A percentile compares a stretch with the other conserved stretches of the same genome.
These are phyloP conservation scores for Tulasnella calospora DNA, from an alignment of 768 basidiomycete species.

Conservation along the genomic window DNA sequence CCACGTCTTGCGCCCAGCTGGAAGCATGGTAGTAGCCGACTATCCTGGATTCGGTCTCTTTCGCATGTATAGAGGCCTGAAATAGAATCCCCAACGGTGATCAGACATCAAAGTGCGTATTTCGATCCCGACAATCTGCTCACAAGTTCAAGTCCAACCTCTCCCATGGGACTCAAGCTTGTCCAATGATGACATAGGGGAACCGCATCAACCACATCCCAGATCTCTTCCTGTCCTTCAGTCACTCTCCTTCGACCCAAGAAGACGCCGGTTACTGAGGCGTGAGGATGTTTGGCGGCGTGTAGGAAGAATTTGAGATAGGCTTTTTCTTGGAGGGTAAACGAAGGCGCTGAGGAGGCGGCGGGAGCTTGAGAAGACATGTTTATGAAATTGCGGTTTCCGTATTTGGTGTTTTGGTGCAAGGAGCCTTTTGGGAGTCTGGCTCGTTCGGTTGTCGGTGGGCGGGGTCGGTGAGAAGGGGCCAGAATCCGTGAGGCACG, in stretches of 20 bases:
- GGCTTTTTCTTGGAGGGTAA: conserved; percentile 36
- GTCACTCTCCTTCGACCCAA: conserved; percentile 47
- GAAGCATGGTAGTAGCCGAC: conserved; percentile 77
- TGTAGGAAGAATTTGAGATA: conserved; percentile 75
- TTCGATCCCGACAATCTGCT: conserved; percentile 7
- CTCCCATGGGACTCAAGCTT: conserved; percentile 78
- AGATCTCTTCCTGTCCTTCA: conserved; percentile 28
- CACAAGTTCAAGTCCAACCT: conserved; percentile 74
- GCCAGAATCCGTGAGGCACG: neutral
- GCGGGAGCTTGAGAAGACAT: conserved; percentile 14
- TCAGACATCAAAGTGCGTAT: neutral
- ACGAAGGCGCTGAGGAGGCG: neutral
- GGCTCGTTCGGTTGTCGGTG: neutral
- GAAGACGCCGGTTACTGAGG: conserved; percentile 71
- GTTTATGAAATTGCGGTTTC: neutral
- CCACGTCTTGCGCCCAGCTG: conserved; percentile 55
- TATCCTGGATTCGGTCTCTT: conserved; percentile 47
- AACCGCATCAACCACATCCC: conserved; percentile 49
- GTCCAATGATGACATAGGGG: conserved; percentile 85
- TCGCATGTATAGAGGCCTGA: conserved; percentile 59
- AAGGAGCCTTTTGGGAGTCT: neutral
- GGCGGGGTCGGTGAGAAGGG: neutral
- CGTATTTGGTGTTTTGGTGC: neutral
- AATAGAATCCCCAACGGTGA: neutral
- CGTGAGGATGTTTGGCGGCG: conserved; percentile 72